Evolutionary conservation across 495 filamentous ascomycete genomes (phyloP), one percentile per base, ranked within the genome.

Genomic region (Glonium stellatum): DNA sequence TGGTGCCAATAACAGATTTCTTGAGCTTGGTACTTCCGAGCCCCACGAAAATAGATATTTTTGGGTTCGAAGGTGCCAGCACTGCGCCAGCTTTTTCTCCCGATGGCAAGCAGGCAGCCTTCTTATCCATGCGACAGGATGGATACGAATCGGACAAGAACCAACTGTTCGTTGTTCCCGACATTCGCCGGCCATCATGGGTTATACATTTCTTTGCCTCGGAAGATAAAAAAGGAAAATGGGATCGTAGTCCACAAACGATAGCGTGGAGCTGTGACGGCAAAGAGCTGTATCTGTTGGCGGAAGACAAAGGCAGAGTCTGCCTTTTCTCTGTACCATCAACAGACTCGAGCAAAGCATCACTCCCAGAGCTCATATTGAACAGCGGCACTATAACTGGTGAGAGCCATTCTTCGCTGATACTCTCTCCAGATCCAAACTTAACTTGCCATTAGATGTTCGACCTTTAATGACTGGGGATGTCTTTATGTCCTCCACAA

Each of bases 111-210:
- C 79, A 79, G 49, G 80, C 91, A 9, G 92, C 85, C n/a, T 90
- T 96, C 61, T 51, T 74, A 18, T 58, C 60, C 39, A 82, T 90
- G 44, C 80, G 85, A 35, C 76, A 83, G 60, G 83, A 87, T 64
- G 89, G 90, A 22, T 96, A 97, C 69, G 92, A 97, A 73, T 86
- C 86, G 10, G 92, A 97, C 75, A 88, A 89, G 72, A 87, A 91
- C 50, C 79, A 88, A 4, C 79, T 96, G 4, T 71, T 97, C 54
- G 73, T 95, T 19, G 56, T 73, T n/a, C 55, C 59, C 15, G 63
- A 73, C 50, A 59, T 67, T 78, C 77, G 11, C 76, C 77, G 36
- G 65, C 78, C 22, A 72, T 73, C 31, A 11, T 64, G 81, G 86
- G 67, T 88, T 78, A 56, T 82, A 80, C 63, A 79, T 84, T 58